Base-by-base conservation (phyloP, 306 rosid species). In the Quillaja saponaria region DNA sequence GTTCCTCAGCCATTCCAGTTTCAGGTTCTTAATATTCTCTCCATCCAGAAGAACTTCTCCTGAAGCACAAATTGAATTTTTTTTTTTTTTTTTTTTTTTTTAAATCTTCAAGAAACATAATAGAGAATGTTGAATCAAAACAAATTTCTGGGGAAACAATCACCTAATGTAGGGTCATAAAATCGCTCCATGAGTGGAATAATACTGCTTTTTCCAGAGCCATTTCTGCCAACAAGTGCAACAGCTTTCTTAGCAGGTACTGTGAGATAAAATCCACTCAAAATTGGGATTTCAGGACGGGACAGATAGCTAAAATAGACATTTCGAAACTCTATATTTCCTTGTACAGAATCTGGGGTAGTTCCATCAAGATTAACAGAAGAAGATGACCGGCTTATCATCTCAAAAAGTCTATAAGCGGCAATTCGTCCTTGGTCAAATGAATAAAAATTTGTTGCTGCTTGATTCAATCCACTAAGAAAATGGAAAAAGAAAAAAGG, bases 41-140 rank as follows among this genome's bases (percentile, higher is more conserved):
- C 99, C 99, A 71, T 94, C 99, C 78, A 94, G 85, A 75, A 94
- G 99, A 83, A 94, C 99, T 79, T 94, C 99, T 67, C 99, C 99
- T 94, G 95, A 84, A 89, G 49, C 85, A 83, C 44, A 72, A 40
- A 78, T 67, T 45, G 48, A 74, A 39, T 39, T 39, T 12, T 1
- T n/a, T n/a, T n/a, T n/a, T n/a, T n/a, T n/a, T n/a, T n/a, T n/a
- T n/a, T n/a, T n/a, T n/a, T n/a, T n/a, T n/a, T n/a, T 40, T 19
- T 57, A 68, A 58, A 50, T 42, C 35, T 3, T 39, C 10, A 39
- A 39, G 13, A 25, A 25, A 1, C 31, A 25, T 25, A 25, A 25
- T 25, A 25, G 31, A 25, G 31, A 25, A 25, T 25, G 57, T 51
- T 49, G 44, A 61, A 58, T 8, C 57, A 62, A 53, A 74, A 63